Evolutionary conservation across 2,329 filamentous ascomycete genomes (phyloP).

Genomic region (Fusarium brevicatenulatum): DNA sequence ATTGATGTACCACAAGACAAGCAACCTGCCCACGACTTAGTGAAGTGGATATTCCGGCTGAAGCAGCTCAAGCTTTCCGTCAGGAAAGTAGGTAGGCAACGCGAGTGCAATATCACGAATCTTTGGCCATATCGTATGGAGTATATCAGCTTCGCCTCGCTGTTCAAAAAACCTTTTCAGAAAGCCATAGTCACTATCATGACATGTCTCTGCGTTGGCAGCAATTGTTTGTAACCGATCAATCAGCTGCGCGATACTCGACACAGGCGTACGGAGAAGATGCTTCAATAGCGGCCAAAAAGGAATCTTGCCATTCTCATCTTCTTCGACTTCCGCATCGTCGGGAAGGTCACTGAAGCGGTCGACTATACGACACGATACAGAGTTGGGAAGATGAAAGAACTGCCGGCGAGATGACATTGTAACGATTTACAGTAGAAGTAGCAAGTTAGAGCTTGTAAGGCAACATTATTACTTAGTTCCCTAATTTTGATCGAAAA

Average conservation of each 20-base stretch:
- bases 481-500: fast-evolving
- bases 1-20: constrained; percentile 48
- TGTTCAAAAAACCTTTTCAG: constrained; percentile 11
- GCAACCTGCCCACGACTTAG: constrained; percentile 43
- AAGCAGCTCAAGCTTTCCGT: constrained; percentile 31
- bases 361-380: constrained; percentile 39
- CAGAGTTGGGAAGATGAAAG: constrained; percentile 37
- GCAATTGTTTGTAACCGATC: constrained; percentile 46
- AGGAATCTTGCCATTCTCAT: constrained; percentile 35
- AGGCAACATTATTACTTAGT: not conserved
- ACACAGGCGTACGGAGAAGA: constrained; percentile 29
- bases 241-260: constrained; percentile 27
- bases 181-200: constrained; percentile 37
- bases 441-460: not conserved
- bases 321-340: constrained; percentile 31
- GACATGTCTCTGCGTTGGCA: constrained; percentile 27
- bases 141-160: not conserved
- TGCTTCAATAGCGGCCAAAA: constrained; percentile 44
- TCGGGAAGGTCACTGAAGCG: constrained; percentile 46
- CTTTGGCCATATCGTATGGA: constrained; percentile 39
- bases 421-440: not conserved
- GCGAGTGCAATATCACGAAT: constrained; percentile 37
- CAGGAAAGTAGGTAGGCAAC: constrained; percentile 36
- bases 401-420: constrained; percentile 22
- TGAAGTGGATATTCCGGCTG: constrained; percentile 11